Evolutionary conservation across 2,329 filamentous ascomycete genomes (phyloP).

Genomic region (Fusarium sp.): DNA sequence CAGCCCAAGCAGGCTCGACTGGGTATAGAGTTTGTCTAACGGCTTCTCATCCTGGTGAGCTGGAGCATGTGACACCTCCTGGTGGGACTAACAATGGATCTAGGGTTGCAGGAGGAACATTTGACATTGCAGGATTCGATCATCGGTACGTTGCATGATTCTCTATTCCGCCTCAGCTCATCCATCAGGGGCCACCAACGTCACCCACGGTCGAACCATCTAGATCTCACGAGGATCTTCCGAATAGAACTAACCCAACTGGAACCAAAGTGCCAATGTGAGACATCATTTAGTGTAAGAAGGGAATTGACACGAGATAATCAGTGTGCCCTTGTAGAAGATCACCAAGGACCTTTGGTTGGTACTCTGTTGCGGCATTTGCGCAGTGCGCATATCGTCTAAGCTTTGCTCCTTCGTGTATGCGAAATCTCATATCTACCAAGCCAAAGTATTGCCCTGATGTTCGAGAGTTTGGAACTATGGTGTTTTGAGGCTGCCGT

Average conservation of each 20-base stretch:
- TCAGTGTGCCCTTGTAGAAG: not conserved
- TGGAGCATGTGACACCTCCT: not conserved
- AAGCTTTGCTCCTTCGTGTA: not conserved
- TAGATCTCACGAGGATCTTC: not conserved
- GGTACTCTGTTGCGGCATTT: not conserved
- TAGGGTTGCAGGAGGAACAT: not conserved
- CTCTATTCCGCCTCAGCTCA: not conserved
- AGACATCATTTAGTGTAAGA: not conserved
- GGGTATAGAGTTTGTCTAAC: not conserved
- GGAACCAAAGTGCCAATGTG: not conserved
- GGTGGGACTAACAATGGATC: not conserved
- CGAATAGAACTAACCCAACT: not conserved
- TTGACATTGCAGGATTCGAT: not conserved
- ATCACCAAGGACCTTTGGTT: not conserved
- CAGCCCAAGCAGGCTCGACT: not conserved
- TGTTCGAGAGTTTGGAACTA: not conserved
- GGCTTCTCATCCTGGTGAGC: not conserved
- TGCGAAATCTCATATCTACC: not conserved
- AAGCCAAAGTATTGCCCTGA: not conserved
- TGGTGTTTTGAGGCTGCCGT: not conserved
- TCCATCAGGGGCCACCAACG: not conserved
- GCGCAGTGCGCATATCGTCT: not conserved
- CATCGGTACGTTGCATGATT: not conserved
- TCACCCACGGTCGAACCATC: not conserved
- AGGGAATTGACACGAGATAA: not conserved